Base-by-base conservation (phyloP, 139 green algal genomes). In the Coelastrella sp. region DNA sequence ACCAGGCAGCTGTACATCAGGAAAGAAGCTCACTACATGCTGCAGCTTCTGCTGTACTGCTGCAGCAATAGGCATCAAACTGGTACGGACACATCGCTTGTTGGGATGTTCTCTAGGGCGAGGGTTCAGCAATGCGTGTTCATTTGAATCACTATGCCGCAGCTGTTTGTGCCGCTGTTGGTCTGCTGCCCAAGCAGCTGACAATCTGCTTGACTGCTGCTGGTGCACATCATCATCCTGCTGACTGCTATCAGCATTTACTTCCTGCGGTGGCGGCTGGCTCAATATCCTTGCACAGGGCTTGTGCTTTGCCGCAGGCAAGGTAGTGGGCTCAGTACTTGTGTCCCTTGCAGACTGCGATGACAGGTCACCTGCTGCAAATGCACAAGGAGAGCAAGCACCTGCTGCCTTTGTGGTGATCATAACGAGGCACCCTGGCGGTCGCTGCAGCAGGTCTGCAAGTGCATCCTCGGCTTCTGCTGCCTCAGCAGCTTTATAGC, bases 11-110 rank as follows among this genome's bases (percentile, higher is more conserved):
- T 78, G 82, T 17, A 66, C 24, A 12, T 87, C 59, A 25, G 59
- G 59, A 27, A 80, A 80, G 25, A 80, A 80, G 74, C 81, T 74
- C n/a, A 65, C 81, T 57, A 65, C 81, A 59, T 86, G n/a, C 22
- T 86, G 81, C 81, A 86, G 81, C 81, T 74, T 86, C 60, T 74
- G 80, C 80, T 73, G 59, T 59, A 74, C 58, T 7, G 80, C 80
- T 59, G 58, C 56, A 59, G 59, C 80, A n/a, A 74, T 59, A 19
- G 74, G 74, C 24, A 80, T 17, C 74, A 59, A n/a, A 58, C 74
- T 80, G 24, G 74, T 76, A 19, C 68, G 68, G 14, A 76, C 68
- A 76, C 68, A 76, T 15, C 68, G 68, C 68, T 76, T 76, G 68
- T n/a, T 27, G 15, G 22, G 17, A 76, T n/a, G 68, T 8, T 25